A percentile compares a stretch with the other conserved stretches of the same genome.
Evolutionary conservation across 1,139 yeast species (phyloP).

Genomic region (Debaryomyces subglobosus): DNA sequence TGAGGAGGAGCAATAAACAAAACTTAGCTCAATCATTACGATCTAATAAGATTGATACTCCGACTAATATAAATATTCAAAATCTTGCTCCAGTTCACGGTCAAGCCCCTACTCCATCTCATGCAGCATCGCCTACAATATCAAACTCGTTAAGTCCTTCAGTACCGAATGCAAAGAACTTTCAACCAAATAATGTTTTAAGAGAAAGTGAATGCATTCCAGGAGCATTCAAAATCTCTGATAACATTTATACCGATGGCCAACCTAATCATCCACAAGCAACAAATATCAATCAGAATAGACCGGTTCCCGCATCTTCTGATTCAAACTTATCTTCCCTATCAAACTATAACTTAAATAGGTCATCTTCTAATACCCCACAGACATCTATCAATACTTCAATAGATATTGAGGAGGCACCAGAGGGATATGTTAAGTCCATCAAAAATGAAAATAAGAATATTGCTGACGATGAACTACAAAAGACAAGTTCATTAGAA

Average conservation of each 20-base stretch:
- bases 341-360: conserved; percentile 30
- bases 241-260: conserved; percentile 1
- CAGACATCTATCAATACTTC: conserved; percentile 35
- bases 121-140: conserved; percentile 15
- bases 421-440: background rate
- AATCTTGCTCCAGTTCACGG: conserved; percentile 10
- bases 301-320: conserved; percentile 13
- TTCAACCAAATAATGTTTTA: conserved; percentile 15
- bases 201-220: background rate
- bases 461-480: conserved; percentile 1
- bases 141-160: conserved; percentile 3
- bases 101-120: conserved; percentile 12
- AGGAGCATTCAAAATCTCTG: background rate
- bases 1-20: conserved; percentile 23
- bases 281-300: background rate
- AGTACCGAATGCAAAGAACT: background rate
- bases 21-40: conserved; percentile 33
- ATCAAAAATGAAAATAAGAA: background rate
- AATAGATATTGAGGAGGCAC: conserved; percentile 7
- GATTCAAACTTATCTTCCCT: conserved; percentile 27
- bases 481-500: conserved; percentile 3
- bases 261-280: conserved; percentile 8
- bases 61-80: conserved; percentile 29
- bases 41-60: conserved; percentile 31
- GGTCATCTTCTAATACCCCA: conserved; percentile 40